A percentile compares a stretch with the other conserved stretches of the same genome.
These are phyloP conservation scores for Pythium grandisporangium DNA, from an alignment of 352 stramenopile genomes.

Conservation along the genomic window DNA sequence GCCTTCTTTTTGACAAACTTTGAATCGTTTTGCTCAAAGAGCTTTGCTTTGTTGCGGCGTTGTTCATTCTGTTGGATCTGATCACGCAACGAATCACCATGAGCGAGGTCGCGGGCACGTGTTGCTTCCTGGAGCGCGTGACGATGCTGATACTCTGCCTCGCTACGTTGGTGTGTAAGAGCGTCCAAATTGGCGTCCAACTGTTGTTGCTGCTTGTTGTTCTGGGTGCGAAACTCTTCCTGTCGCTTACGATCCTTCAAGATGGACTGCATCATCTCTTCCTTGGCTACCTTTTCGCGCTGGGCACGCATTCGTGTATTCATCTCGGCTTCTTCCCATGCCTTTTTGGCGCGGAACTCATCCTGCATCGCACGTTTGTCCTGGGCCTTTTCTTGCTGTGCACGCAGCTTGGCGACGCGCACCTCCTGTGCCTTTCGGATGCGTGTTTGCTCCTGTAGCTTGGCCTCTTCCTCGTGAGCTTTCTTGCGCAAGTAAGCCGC, in stretches of 20 bases:
- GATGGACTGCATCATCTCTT: constrained; percentile 35
- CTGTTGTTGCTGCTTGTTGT: constrained; percentile 22
- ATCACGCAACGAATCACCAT: constrained; percentile 25
- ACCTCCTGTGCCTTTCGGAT: constrained; percentile 68
- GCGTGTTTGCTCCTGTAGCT: constrained; percentile 44
- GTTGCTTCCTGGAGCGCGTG: constrained; percentile 18
- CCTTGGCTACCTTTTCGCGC: constrained; percentile 32
- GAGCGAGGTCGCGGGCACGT: constrained; percentile 21
- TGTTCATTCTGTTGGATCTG: constrained; percentile 57
- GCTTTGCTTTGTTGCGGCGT: constrained; percentile 38
- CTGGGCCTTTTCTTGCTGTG: constrained; percentile 74
- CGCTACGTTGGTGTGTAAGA: constrained; percentile 27
- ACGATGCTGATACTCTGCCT: constrained; percentile 32
- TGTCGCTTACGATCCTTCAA: constrained; percentile 44
- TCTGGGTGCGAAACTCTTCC: constrained; percentile 34
- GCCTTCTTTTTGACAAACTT: constrained; percentile 67
- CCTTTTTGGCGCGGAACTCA: constrained; percentile 66
- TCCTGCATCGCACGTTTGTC: constrained; percentile 62
- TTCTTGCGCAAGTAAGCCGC: constrained; percentile 69
- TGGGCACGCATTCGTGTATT: constrained; percentile 39
- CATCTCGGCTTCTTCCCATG: constrained; percentile 57
- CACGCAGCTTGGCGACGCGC: constrained; percentile 59
- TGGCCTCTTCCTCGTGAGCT: constrained; percentile 52
- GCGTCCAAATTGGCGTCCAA: constrained; percentile 32
- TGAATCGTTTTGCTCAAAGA: constrained; percentile 59